phyloP scores from a whole-genome alignment of 225 moss, liverwort and hornwort species.

The Pseudoscleropodium purum region DNA sequence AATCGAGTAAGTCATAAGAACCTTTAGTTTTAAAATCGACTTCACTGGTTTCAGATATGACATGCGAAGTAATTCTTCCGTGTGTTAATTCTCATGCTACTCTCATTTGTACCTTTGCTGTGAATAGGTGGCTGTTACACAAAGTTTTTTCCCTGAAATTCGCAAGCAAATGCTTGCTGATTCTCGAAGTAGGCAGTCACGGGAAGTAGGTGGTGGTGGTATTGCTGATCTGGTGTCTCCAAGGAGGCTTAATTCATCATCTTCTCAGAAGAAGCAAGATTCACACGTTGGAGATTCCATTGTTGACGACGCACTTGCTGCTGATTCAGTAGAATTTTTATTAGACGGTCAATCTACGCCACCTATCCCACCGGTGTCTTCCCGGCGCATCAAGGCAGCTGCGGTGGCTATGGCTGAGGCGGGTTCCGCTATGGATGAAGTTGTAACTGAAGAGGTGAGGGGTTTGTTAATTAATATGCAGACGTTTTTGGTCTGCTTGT shows the following conservation, averaged over 20 bases:
- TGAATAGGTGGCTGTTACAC: constrained; percentile 72
- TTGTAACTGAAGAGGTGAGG: constrained; percentile 54
- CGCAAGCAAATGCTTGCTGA: constrained; percentile 85
- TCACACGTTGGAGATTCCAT: constrained; percentile 19
- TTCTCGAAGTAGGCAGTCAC: constrained; percentile 32
- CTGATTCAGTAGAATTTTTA: constrained; percentile 1
- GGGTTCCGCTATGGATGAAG: constrained; percentile 43
- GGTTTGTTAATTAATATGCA: not conserved
- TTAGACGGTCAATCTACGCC: constrained; percentile 10
- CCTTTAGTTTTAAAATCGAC: not conserved
- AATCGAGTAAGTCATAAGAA: constrained; percentile 66
- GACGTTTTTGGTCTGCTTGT: not conserved
- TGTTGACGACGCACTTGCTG: constrained; percentile 19
- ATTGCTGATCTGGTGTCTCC: constrained; percentile 45
- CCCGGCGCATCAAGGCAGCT: constrained; percentile 88
- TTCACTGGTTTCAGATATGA: not conserved
- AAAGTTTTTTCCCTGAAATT: constrained; percentile 79
- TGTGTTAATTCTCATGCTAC: not conserved
- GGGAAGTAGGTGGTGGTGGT: constrained; percentile 38
- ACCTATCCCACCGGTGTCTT: not conserved
- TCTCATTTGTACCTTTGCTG: constrained; percentile 3
- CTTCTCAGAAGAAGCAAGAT: constrained; percentile 30
- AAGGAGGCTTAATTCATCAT: constrained; percentile 13
- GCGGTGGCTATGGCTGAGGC: constrained; percentile 84
- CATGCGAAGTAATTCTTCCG: not conserved